Evolutionary conservation across 2,329 filamentous ascomycete species (phyloP).

Genomic region (Metarhizium robertsii): DNA sequence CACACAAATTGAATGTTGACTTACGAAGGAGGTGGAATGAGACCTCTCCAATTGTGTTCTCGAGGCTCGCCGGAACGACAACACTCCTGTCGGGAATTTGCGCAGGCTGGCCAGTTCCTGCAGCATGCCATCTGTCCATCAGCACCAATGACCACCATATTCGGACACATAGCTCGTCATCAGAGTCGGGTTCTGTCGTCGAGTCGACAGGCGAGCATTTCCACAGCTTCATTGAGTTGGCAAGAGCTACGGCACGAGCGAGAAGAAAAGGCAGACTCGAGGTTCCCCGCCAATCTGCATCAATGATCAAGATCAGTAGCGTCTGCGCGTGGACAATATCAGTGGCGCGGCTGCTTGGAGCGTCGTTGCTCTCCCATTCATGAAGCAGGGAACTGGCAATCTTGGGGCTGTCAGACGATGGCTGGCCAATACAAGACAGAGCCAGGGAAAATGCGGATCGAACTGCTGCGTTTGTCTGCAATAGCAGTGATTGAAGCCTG

Average conservation of each 20-base stretch:
- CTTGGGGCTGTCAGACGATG: conserved; percentile 31
- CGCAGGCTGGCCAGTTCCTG: conserved; percentile 53
- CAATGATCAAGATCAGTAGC: conserved; percentile 55
- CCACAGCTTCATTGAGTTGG: conserved; percentile 55
- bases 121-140: conserved; percentile 65
- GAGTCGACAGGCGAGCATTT: conserved; percentile 30
- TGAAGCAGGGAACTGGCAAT: conserved; percentile 37
- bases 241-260: conserved; percentile 55
- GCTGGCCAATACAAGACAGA: conserved; percentile 43
- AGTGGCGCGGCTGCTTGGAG: conserved; percentile 26
- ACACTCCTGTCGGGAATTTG: conserved; percentile 55
- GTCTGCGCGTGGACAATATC: conserved; percentile 57
- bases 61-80: conserved; percentile 50
- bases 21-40: conserved; percentile 58
- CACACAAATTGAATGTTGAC: conserved; percentile 11
- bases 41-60: conserved; percentile 49
- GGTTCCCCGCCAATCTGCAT: conserved; percentile 46
- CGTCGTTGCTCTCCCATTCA: conserved; percentile 39
- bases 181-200: conserved; percentile 46
- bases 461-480: conserved; percentile 44
- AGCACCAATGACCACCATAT: conserved; percentile 66
- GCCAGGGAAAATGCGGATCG: conserved; percentile 57
- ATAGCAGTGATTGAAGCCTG: conserved; percentile 46
- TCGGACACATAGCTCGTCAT: conserved; percentile 52
- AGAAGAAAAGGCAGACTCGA: conserved; percentile 42